Evolutionary conservation across 345 rosid genomes (phyloP), one percentile per base, ranked within the genome.

Genomic region (Citrus mangshanensis): DNA sequence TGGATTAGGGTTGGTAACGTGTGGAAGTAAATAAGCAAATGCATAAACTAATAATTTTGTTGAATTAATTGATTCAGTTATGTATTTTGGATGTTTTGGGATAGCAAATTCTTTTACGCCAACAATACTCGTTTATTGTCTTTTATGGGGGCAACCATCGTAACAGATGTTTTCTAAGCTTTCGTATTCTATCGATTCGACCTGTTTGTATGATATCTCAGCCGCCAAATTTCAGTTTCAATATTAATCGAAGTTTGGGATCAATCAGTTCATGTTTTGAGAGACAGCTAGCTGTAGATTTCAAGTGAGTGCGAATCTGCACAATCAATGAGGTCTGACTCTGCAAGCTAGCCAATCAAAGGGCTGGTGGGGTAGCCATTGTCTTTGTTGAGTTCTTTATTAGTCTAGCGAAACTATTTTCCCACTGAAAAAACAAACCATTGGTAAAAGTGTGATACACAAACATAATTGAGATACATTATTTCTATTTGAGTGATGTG

Each of bases 31-130:
- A 60, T 24, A 22, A 18, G 78, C 58, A 5, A 18, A 19, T 4
- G 22, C 58, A 19, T 54, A 22, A 54, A 16, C 22, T 54, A 54
- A 54, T 54, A 54, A 18, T 46, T 46, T 13, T 42, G 14, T 42
- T 42, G 51, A 42, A 67, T 59, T 63, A 10, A 35, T 18, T 16
- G n/a, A 64, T 34, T 38, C 40, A 25, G 66, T 40, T 32, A 34
- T 63, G 24, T 49, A 27, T 68, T 46, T 49, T 60, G 77, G 82
- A 76, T 58, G 80, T 51, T 37, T 34, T 65, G 58, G 35, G 63
- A 63, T 27, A 68, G 67, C 56, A 68, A 68, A 68, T 13, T 56
- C 27, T 28, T n/a, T 56, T 25, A 19, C 78, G 78, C 30, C 6
- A 34, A 30, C 16, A 25, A 46, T 46, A 46, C 1, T 46, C 51